These are phyloP conservation scores for Fistulifera pelliculosa DNA, from an alignment of 108 stramenopile genomes.

Conservation along the genomic window DNA sequence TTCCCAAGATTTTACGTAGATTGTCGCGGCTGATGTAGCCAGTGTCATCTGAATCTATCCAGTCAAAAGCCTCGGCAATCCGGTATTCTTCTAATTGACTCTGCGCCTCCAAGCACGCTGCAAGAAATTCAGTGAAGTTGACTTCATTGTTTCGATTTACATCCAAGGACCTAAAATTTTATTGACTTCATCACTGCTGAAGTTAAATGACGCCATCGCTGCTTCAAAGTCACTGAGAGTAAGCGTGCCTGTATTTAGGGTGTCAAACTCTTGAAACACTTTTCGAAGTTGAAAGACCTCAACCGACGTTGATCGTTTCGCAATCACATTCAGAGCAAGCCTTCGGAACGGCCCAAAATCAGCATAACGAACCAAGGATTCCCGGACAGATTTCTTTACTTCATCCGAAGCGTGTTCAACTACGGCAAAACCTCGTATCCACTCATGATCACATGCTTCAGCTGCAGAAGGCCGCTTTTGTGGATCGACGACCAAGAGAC, in stretches of 20 bases:
- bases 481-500: constrained; percentile 45
- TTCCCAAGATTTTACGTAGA: constrained; percentile 38
- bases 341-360: constrained; percentile 16
- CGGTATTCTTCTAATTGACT: constrained; percentile 48
- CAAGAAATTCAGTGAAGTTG: constrained; percentile 76
- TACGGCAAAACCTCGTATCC: constrained; percentile 20
- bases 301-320: constrained; percentile 42
- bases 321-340: constrained; percentile 45
- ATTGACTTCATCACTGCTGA: constrained; percentile 43
- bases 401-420: constrained; percentile 1
- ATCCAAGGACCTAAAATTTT: constrained; percentile 41
- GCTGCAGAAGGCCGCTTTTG: constrained; percentile 47
- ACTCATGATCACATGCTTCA: constrained; percentile 43
- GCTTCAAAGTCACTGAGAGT: constrained; percentile 28
- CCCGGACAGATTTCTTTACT: neutral
- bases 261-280: constrained; percentile 63
- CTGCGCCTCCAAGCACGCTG: constrained; percentile 35
- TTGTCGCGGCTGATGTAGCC: constrained; percentile 60
- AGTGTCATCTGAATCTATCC: constrained; percentile 66
- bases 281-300: constrained; percentile 70
- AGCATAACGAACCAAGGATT: constrained; percentile 20
- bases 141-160: constrained; percentile 55
- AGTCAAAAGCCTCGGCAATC: constrained; percentile 69
- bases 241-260: constrained; percentile 58
- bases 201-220: constrained; percentile 33